Evolutionary conservation across 495 filamentous ascomycete species (phyloP), one percentile per base, ranked within the genome.

Genomic region (Endocarpon pusillum): DNA sequence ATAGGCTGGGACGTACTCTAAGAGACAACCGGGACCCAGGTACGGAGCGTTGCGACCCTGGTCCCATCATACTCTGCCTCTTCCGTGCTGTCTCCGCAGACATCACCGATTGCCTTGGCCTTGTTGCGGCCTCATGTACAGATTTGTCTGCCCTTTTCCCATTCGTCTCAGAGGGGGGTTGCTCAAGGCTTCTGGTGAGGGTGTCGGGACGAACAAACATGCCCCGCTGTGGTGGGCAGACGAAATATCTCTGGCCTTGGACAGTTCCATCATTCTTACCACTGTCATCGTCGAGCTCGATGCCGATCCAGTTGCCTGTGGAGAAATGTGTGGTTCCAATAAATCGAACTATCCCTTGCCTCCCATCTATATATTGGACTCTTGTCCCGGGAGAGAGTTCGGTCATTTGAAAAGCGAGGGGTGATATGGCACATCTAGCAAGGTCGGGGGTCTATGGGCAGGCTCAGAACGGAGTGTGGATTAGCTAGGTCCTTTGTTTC

Each of bases 201-300:
- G 71, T 72, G 3, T 61, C 48, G 4, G 81, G 75, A 21, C 78
- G 66, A 20, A 94, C 67, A 45, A 97, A 97, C 78, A 96, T 89
- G 44, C 89, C 89, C 57, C 70, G 69, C 4, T 70, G 69, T 37
- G 72, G 71, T 34, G 73, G 54, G 47, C 87, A 94, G 17, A 84
- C 71, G 46, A 96, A 97, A 53, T 97, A 97, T 24, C 82, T 65
- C 42, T 86, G 69, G 26, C 84, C 87, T 52, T 87, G 70, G 24
- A 96, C 80, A 19, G 77, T 71, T 42, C 89, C 89, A 64, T 97
- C 83, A 46, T 97, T 96, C 58, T 97, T 96, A 8, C 89, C 89
- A 8, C 63, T 67, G n/a, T 71, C 59, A 22, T 78, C 78, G 25
- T 81, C 74, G 38, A 97, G 68, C 64, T 93, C 86, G 29, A 96